Percentiles rank a stretch among this genome's conserved stretches.
phyloP scores from a whole-genome alignment of 2,329 filamentous ascomycete genomes.

The Alternaria conjuncta region DNA sequence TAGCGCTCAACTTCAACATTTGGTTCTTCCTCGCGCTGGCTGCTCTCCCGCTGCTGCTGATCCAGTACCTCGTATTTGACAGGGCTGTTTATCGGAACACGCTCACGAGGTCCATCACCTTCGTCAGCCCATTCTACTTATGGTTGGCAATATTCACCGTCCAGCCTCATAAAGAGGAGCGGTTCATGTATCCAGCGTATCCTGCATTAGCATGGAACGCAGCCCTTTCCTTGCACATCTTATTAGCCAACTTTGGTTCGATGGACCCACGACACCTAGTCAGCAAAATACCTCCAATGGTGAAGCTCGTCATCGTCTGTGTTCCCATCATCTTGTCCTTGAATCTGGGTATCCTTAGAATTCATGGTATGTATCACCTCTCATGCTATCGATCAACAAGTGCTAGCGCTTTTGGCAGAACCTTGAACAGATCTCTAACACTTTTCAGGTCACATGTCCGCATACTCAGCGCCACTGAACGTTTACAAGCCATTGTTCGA shows the following conservation, averaged over 20 bases:
- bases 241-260: conserved; percentile 76
- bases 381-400: neutral
- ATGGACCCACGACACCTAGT: conserved; percentile 69
- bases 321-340: conserved; percentile 68
- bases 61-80: conserved; percentile 71
- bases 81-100: conserved; percentile 70
- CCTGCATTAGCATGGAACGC: conserved; percentile 90
- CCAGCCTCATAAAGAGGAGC: conserved; percentile 96
- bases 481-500: conserved; percentile 72
- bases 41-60: conserved; percentile 74
- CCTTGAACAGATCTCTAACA: neutral
- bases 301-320: conserved; percentile 72
- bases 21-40: conserved; percentile 85
- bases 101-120: conserved; percentile 76
- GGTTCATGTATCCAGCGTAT: conserved; percentile 98
- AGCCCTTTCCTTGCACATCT: conserved; percentile 80
- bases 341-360: conserved; percentile 72
- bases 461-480: conserved; percentile 80
- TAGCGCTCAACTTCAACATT: conserved; percentile 92
- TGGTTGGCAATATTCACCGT: conserved; percentile 91
- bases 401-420: neutral
- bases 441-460: conserved; percentile 68
- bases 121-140: conserved; percentile 87
- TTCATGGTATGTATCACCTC: conserved; percentile 56
- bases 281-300: conserved; percentile 73